Evolutionary conservation across 495 filamentous ascomycete species (phyloP).

Genomic region (Cenococcum geophilum): DNA sequence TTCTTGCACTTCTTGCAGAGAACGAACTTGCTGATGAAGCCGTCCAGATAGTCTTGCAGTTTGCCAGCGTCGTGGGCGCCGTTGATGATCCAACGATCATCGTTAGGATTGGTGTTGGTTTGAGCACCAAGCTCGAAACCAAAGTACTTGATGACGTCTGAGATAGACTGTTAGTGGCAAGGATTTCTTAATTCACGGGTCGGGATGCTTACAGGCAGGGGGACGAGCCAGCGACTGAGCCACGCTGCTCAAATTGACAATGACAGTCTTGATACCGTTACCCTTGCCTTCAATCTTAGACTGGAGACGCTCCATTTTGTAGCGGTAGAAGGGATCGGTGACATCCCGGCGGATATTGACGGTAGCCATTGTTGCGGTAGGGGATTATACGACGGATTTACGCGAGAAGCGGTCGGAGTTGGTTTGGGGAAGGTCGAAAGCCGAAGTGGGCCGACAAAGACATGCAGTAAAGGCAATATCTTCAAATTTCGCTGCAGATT

Average conservation of each 20-base stretch:
- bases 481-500: neutral
- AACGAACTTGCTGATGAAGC: slow-evolving; percentile 96
- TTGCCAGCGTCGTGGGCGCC: slow-evolving; percentile 92
- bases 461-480: slow-evolving; percentile 39
- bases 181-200: neutral
- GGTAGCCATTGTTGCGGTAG: slow-evolving; percentile 66
- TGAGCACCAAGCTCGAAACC: slow-evolving; percentile 97
- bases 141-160: slow-evolving; percentile 97
- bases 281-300: slow-evolving; percentile 99
- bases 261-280: slow-evolving; percentile 94
- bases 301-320: slow-evolving; percentile 98
- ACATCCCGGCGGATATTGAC: slow-evolving; percentile 99
- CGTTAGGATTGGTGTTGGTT: slow-evolving; percentile 92
- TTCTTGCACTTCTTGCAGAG: slow-evolving; percentile 99
- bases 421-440: slow-evolving; percentile 20
- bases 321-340: slow-evolving; percentile 98
- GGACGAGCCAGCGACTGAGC: slow-evolving; percentile 87
- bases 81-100: slow-evolving; percentile 99
- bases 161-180: slow-evolving; percentile 13
- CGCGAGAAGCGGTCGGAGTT: slow-evolving; percentile 20
- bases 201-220: slow-evolving; percentile 55
- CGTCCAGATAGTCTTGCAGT: slow-evolving; percentile 96
- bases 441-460: slow-evolving; percentile 33
- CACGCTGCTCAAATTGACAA: slow-evolving; percentile 95
- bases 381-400: slow-evolving; percentile 15